Conservation (phyloP, 192 early-diverging fungal species). For the Backusella tarrabulga region DNA sequence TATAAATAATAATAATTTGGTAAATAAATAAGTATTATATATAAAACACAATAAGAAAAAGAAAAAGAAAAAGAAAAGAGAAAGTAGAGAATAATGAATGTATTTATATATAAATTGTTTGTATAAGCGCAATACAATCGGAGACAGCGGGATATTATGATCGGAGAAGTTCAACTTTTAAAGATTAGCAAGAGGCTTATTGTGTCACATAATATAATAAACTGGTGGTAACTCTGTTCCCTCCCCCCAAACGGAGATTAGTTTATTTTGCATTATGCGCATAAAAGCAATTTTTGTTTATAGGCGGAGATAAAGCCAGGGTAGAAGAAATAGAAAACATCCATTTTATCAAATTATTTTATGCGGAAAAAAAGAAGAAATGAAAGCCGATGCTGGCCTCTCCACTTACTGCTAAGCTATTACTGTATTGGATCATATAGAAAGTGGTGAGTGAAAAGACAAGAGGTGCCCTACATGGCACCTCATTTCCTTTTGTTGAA, state of each 20-base stretch:
- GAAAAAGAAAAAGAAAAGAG: neutral
- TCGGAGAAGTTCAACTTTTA: neutral
- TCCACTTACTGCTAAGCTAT: neutral
- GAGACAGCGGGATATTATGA: neutral
- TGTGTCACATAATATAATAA: neutral
- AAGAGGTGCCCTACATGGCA: neutral
- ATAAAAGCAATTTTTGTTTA: neutral
- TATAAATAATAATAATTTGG: neutral
- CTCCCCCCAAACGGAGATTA: neutral
- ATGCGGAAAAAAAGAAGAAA: neutral
- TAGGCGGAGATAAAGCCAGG: neutral
- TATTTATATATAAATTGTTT: conserved; percentile 1
- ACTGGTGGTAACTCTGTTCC: neutral
- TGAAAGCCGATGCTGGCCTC: neutral
- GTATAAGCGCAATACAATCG: neutral
- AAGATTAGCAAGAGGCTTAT: neutral
- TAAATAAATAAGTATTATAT: neutral
- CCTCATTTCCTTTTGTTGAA: neutral
- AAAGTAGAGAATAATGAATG: neutral
- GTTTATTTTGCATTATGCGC: conserved; percentile 7
- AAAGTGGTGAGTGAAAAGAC: neutral
- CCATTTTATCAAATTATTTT: neutral
- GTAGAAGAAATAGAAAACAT: neutral
- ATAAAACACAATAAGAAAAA: neutral
- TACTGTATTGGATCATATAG: neutral